A percentile compares a stretch with the other conserved stretches of the same genome.
These are phyloP conservation scores for Diaporthe australafricana DNA, from an alignment of 2,329 filamentous ascomycete genomes.

Conservation along the genomic window DNA sequence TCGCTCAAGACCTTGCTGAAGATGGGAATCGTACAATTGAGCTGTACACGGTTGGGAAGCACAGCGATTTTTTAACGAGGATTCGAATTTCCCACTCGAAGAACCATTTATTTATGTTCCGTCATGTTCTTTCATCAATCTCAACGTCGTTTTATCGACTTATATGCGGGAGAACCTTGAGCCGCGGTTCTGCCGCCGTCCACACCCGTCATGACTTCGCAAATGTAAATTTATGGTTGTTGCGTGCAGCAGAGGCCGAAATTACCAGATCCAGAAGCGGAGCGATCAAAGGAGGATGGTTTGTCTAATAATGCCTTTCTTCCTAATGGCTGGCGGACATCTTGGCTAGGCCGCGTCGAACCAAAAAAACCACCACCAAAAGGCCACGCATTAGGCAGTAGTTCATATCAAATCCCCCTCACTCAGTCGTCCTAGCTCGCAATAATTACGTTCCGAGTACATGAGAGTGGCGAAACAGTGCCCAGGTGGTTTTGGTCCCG, in stretches of 20 bases:
- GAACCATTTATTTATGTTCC: not conserved
- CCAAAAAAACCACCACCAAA: not conserved
- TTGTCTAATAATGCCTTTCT: slow-evolving; percentile 3
- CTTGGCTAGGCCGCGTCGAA: slow-evolving; percentile 2
- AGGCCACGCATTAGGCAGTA: not conserved
- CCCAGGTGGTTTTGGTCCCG: not conserved
- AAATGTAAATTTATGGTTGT: slow-evolving; percentile 6
- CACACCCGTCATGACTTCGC: not conserved
- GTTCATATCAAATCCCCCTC: not conserved
- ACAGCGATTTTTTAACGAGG: not conserved
- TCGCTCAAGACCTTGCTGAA: not conserved
- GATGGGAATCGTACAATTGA: not conserved
- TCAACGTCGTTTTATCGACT: not conserved
- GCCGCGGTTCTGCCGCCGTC: not conserved
- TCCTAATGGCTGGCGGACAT: slow-evolving; percentile 10
- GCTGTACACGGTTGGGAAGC: not conserved
- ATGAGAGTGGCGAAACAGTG: not conserved
- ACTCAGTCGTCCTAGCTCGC: not conserved
- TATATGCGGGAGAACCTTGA: slow-evolving; percentile 8
- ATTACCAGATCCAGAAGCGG: slow-evolving; percentile 16
- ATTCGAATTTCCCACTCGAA: no score
- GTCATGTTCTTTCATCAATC: slow-evolving; percentile 2
- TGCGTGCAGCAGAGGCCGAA: slow-evolving; percentile 1
- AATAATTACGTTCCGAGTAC: not conserved
- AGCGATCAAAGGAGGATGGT: not conserved